Percentiles rank a stretch among this genome's conserved stretches.
Evolutionary conservation across 495 filamentous ascomycete species (phyloP).

Genomic region (Bryoglossum gracile): DNA sequence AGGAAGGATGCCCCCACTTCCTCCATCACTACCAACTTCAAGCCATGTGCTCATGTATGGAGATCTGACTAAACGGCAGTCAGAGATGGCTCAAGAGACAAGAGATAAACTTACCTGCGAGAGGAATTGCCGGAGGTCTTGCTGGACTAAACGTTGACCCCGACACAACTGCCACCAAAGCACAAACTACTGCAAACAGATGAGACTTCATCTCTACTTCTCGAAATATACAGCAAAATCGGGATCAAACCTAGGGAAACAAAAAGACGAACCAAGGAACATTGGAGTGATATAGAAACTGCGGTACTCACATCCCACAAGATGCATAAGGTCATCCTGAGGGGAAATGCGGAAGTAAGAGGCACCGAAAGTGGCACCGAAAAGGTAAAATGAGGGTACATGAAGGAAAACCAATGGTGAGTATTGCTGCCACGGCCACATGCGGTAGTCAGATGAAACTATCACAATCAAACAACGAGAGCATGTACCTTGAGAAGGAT

Average conservation of each 20-base stretch:
- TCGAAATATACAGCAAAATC: not conserved
- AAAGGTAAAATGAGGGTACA: too few species aligned
- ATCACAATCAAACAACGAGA: too few species aligned
- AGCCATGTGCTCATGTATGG: conserved; percentile 80
- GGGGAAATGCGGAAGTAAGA: too few species aligned
- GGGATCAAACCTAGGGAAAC: not conserved
- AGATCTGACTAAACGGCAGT: conserved; percentile 49
- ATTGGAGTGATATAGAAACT: not conserved
- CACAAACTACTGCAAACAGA: not conserved
- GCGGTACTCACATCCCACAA: too few species aligned
- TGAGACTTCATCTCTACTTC: not conserved
- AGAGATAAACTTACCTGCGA: conserved; percentile 36
- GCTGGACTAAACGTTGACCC: conserved; percentile 34
- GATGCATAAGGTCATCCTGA: too few species aligned
- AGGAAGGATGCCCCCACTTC: conserved; percentile 64
- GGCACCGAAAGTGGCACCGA: too few species aligned
- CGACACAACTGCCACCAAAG: not conserved
- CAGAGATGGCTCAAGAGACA: not conserved
- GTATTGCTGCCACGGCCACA: not conserved
- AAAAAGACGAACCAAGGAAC: not conserved
- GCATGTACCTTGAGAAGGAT: too few species aligned
- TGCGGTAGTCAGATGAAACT: too few species aligned
- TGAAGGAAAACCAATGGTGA: not conserved
- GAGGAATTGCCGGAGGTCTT: conserved; percentile 67
- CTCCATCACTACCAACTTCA: conserved; percentile 60